phyloP scores from a whole-genome alignment of 805 yeast species.

The Pichia californica region DNA sequence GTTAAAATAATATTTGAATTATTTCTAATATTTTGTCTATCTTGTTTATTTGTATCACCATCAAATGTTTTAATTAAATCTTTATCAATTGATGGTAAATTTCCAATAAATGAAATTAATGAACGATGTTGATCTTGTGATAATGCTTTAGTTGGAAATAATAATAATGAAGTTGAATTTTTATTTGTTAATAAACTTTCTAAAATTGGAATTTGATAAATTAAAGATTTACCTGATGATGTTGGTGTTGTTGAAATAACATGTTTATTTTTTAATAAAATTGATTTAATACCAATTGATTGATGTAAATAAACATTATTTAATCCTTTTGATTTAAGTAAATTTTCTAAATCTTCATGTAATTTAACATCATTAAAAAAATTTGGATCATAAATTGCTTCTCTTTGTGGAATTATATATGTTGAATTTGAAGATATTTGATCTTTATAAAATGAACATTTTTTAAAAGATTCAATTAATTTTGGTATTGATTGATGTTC shows the following conservation, averaged over 20 bases:
- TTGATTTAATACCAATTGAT: constrained; percentile 57
- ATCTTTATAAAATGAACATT: constrained; percentile 45
- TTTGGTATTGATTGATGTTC: constrained; percentile 29
- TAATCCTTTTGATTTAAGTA: constrained; percentile 34
- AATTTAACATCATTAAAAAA: constrained; percentile 25
- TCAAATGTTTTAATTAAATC: constrained; percentile 55
- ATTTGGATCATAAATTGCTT: constrained; percentile 34
- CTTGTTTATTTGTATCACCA: constrained; percentile 75
- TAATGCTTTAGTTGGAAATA: constrained; percentile 94
- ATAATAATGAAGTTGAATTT: constrained; percentile 65
- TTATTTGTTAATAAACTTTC: constrained; percentile 37
- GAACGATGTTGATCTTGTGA: constrained; percentile 95
- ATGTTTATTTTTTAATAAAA: constrained; percentile 49
- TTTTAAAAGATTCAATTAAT: constrained; percentile 44
- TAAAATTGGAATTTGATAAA: constrained; percentile 83
- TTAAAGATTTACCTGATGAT: constrained; percentile 90
- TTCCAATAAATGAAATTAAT: constrained; percentile 34
- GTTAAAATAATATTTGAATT: constrained; percentile 80
- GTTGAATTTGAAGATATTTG: constrained; percentile 56
- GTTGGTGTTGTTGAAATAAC: constrained; percentile 92
- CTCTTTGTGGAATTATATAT: constrained; percentile 36
- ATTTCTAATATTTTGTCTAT: constrained; percentile 48
- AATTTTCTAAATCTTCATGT: constrained; percentile 47
- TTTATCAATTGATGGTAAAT: constrained; percentile 8
- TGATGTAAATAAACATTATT: constrained; percentile 73